Evolutionary conservation across 768 basidiomycete genomes (phyloP), one percentile per base, ranked within the genome.

Genomic region (Agaricus sinodeliciosus): DNA sequence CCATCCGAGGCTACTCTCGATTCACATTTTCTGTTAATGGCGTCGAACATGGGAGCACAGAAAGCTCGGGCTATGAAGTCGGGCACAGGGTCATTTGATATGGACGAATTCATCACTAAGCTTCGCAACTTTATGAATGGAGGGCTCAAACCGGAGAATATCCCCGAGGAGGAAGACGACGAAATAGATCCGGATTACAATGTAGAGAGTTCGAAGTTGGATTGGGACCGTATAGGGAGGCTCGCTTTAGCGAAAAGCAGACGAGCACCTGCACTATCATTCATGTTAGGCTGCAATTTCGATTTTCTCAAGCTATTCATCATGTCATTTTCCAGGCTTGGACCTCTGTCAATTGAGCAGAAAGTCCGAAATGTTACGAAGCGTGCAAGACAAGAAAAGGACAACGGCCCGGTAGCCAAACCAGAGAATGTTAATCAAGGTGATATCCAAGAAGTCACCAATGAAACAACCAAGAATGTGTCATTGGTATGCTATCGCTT

Each of bases 51-150:
- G 60, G 82, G 87, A 41, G 85, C 90, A 1, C 84, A 85, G 59
- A 87, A 94, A 64, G 94, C 94, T n/a, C 87, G 90, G 27, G 84
- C 84, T 27, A 85, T 95, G 82, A 93, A 90, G 66, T 82, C 90
- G 0, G 91, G 90, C 49, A 81, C 81, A 0, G 88, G 90, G 50
- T 83, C 86, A 12, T 99, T 98, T 62, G 95, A 99, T 62, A 72
- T 89, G 37, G 92, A 95, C 58, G 94, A 97, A 51, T 97, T 94
- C 60, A 73, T 99, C 49, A 68, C 80, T 5, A 85, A 85, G 60
- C 72, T 93, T 34, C 71, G 86, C 43, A 76, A 70, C 12, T 89
- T 81, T 61, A 87, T 93, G 86, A 34, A 11, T 35, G 87, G 89
- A 15, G 87, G 88, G 4, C 72, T 75, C 28, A 74, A 76, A 31